Evolutionary conservation across 164 flowering plant genomes (phyloP), one percentile per base, ranked within the genome.

Genomic region (Magnolia officinalis): DNA sequence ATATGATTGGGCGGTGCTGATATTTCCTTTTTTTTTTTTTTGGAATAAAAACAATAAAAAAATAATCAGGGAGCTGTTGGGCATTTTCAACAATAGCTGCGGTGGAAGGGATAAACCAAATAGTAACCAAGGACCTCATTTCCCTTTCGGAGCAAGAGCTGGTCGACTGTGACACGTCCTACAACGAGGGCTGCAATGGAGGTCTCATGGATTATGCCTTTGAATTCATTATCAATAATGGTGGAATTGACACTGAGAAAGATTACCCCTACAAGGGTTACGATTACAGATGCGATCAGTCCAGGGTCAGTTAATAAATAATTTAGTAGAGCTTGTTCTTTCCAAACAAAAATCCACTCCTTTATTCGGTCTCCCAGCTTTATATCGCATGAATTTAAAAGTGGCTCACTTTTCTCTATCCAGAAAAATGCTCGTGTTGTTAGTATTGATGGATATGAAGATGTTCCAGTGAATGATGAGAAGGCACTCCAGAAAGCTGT

Each of bases 171-270:
- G 99, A 95, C 82, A 87, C 76, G 14, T 59, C 78, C 1, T 85
- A 89, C 75, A 87, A 95, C 72, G 67, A 77, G 2, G 98, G 99
- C 14, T 95, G 99, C 86, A 86, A 89, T 79, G 99, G 98, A 18
- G 99, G 99, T 19, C 90, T 93, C 50, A 95, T 95, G 99, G 99
- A 95, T 78, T 87, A 93, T 58, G 99, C 97, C 13, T 95, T 95
- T 71, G 78, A 92, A 70, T 95, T 95, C 88, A 95, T 95, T 81
- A 84, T 91, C 51, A 13, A 80, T 9, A 95, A 91, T 66, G 99
- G 99, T 20, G 99, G 98, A 24, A 81, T 95, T 6, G 97, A 91
- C 79, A 80, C 92, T 4, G 98, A 95, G 64, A 72, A 78, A 0
- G 92, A 93, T 80, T 93, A 95, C 75, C 99, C 99, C 50, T 95